Conservation (phyloP, 176 grass and related monocot genomes). For the Tuctoria greenei region DNA sequence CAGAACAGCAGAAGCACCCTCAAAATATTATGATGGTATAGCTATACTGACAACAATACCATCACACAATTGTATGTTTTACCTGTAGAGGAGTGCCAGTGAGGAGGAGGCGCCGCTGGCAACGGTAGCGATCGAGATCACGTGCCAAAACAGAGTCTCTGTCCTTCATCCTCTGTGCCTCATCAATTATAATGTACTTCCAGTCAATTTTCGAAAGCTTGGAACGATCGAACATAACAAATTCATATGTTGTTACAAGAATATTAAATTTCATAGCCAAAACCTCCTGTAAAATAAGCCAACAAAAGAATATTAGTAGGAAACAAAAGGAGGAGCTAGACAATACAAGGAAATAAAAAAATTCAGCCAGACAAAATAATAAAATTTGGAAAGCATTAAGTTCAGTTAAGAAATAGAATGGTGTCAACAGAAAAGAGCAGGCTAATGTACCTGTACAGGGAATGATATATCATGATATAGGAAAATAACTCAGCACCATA, state of each 20-base stretch:
- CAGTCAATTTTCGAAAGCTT: conserved; percentile 98
- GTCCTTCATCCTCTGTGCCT: conserved; percentile 99
- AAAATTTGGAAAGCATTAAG: not conserved
- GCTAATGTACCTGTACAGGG: not conserved
- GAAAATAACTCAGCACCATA: not conserved
- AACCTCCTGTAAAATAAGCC: conserved; percentile 66
- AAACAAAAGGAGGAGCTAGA: not conserved
- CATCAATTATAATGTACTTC: conserved; percentile 99
- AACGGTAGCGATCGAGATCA: conserved; percentile 94
- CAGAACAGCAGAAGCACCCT: not conserved
- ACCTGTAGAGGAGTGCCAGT: conserved; percentile 98
- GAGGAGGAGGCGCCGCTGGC: conserved; percentile 90
- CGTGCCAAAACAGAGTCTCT: conserved; percentile 95
- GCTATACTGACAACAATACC: not conserved
- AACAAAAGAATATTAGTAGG: conserved; percentile 22
- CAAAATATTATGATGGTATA: not conserved
- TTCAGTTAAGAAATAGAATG: not conserved
- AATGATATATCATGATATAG: not conserved
- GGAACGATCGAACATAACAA: conserved; percentile 97
- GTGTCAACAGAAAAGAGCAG: not conserved
- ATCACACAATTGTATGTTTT: conserved; percentile 6
- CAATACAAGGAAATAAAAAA: not conserved
- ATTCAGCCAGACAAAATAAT: not conserved
- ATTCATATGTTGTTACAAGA: conserved; percentile 99
- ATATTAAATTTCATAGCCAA: conserved; percentile 96